phyloP scores from a whole-genome alignment of 2,329 filamentous ascomycete species.

The Pestalotiopsis sp. region DNA sequence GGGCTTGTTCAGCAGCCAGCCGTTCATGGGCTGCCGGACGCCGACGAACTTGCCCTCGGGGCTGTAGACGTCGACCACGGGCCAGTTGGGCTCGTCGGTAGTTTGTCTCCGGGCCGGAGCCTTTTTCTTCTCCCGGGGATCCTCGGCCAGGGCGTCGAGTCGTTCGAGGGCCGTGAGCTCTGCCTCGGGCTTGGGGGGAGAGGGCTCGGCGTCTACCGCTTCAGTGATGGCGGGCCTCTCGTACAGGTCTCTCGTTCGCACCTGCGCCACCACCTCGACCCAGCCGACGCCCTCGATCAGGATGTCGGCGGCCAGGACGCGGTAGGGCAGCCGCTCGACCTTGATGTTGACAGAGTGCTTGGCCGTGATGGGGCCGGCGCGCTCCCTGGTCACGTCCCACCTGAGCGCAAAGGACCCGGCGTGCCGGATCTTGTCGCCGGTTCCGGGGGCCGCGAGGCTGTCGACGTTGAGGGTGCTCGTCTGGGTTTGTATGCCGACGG shows the following conservation, averaged over 20 bases:
- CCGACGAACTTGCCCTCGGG: constrained; percentile 83
- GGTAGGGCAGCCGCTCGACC: constrained; percentile 74
- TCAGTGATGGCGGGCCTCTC: constrained; percentile 17
- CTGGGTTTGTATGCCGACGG: constrained; percentile 71
- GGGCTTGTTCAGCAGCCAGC: constrained; percentile 66
- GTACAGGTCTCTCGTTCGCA: constrained; percentile 61
- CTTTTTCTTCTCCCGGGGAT: constrained; percentile 13
- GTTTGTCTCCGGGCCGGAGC: constrained; percentile 16
- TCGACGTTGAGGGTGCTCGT: constrained; percentile 60
- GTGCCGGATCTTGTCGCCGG: constrained; percentile 60
- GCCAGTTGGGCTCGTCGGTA: constrained; percentile 50
- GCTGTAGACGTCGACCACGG: constrained; percentile 80
- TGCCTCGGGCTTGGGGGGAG: constrained; percentile 16
- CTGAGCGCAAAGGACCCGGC: constrained; percentile 77
- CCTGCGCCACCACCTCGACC: constrained; percentile 85
- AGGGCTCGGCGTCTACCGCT: neutral
- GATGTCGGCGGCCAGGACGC: constrained; percentile 79
- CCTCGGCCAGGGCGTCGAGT: constrained; percentile 19
- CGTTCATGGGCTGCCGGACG: constrained; percentile 68
- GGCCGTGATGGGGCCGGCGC: constrained; percentile 73
- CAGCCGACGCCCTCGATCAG: constrained; percentile 92
- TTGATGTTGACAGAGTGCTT: constrained; percentile 64
- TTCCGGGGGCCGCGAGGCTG: constrained; percentile 64
- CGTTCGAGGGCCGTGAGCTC: constrained; percentile 23
- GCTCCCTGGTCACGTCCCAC: constrained; percentile 81